Base-by-base conservation (phyloP, 2,329 filamentous ascomycete species). In the Arthrobotrys entomopaga region DNA sequence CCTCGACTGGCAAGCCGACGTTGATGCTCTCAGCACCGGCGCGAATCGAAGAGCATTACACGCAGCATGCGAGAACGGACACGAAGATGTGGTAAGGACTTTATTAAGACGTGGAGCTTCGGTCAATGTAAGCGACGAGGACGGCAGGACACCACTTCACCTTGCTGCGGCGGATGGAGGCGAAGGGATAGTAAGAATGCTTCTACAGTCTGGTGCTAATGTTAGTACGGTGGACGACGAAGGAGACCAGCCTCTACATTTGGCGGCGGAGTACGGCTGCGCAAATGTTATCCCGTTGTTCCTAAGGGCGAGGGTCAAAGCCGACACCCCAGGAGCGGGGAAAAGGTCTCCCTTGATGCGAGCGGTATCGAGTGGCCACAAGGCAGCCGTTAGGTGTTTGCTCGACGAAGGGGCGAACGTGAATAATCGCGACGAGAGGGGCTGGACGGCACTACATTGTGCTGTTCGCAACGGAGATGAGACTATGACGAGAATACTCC, bases 41-140 rank as follows among this genome's bases (percentile, higher is more conserved):
- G 60, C 53, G 1, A 74, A 71, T 48, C 61, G 71, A 40, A 80
- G 80, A 4, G 77, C 79, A 19, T 38, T 82, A 16, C 79, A 81
- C 42, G 63, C 77, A 6, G 81, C 80, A 1, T 81, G 80, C n/a
- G 77, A 78, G 1, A 80, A 77, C 16, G 78, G 79, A 8, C 79
- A 80, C 16, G 77, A 77, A 24, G 43, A 78, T 13, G 61, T 80
- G 0, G 79, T 79, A 15, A 69, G 76, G n/a, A 60, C 81, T 5
- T 65, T 82, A 1, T 67, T 82, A 0, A 71, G 79, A 13, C 71
- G 77, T 16, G 76, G 75, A 1, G 80, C 79, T 13, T 61, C 77
- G 2, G 74, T 78, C 2, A 64, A 79, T 7, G 78, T 80, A 2
- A 66, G 75, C n/a, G 79, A 81, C 19, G 75, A 77, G 11, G 76